A percentile compares a stretch with the other conserved stretches of the same genome.
These are phyloP conservation scores for Xanthoceras sorbifolium DNA, from an alignment of 345 rosid genomes.

Conservation along the genomic window DNA sequence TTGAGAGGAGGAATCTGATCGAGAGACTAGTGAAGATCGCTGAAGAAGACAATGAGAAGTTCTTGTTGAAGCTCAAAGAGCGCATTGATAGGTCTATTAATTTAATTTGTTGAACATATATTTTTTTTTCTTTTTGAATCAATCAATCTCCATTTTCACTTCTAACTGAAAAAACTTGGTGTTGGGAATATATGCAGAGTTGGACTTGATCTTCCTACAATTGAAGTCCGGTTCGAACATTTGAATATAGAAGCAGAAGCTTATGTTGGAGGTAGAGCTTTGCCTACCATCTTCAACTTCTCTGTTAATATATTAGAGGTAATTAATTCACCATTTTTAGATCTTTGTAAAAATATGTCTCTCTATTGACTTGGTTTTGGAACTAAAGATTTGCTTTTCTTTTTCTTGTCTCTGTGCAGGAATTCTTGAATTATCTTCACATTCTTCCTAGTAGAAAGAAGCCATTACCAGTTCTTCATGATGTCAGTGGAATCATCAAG, in stretches of 20 bases:
- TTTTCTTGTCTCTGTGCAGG: conserved; percentile 29
- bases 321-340: neutral
- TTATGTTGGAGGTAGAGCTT: conserved; percentile 59
- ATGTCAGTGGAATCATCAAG: conserved; percentile 60
- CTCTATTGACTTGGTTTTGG: neutral
- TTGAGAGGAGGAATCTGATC: conserved; percentile 67
- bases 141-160: no score
- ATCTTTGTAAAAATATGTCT: neutral
- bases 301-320: conserved; percentile 57
- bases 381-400: neutral
- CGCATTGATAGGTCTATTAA: conserved; percentile 76
- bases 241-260: conserved; percentile 65
- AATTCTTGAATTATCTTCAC: conserved; percentile 42
- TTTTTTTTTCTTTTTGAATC: no score
- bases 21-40: conserved; percentile 72
- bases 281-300: conserved; percentile 60
- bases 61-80: conserved; percentile 72
- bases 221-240: conserved; percentile 86
- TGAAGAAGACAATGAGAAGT: conserved; percentile 85
- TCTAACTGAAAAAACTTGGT: neutral
- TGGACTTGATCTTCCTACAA: conserved; percentile 80
- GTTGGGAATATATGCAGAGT: conserved; percentile 47
- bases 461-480: conserved; percentile 43
- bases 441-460: conserved; percentile 56
- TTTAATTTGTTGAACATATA: no score